A percentile compares a stretch with the other conserved stretches of the same genome.
These are phyloP conservation scores for Cladophialophora exuberans DNA, from an alignment of 2,329 filamentous ascomycete species.

Conservation along the genomic window DNA sequence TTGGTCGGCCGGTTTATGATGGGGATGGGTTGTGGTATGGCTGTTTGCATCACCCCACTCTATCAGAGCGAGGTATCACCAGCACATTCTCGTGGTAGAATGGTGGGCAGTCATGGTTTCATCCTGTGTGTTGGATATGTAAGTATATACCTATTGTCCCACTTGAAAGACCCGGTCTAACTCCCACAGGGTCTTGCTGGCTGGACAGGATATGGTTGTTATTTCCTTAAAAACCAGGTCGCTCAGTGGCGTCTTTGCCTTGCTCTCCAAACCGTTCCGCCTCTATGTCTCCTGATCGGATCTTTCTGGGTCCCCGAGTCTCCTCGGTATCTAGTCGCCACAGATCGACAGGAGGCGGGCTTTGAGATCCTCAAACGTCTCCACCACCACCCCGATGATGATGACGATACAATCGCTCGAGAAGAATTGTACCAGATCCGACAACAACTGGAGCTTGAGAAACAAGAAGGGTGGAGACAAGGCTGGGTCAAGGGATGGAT, in stretches of 20 bases:
- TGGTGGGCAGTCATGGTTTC: conserved; percentile 24
- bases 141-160: background rate
- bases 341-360: conserved; percentile 16
- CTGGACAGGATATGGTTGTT: conserved; percentile 24
- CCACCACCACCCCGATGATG: conserved; percentile 36
- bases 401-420: conserved; percentile 41
- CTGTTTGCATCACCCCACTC: conserved; percentile 19
- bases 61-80: conserved; percentile 24
- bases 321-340: conserved; percentile 14
- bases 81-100: conserved; percentile 41
- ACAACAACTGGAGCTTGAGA: conserved; percentile 25
- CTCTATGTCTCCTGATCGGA: conserved; percentile 13
- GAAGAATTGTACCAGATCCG: conserved; percentile 45
- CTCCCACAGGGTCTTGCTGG: conserved; percentile 19
- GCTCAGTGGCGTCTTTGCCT: conserved; percentile 23
- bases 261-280: conserved; percentile 13
- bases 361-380: conserved; percentile 15
- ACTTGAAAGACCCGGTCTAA: background rate
- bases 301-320: conserved; percentile 20
- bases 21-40: conserved; percentile 25
- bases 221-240: conserved; percentile 13
- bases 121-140: conserved; percentile 23
- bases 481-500: conserved; percentile 24
- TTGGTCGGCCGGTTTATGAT: conserved; percentile 28
- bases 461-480: conserved; percentile 22